A percentile compares a stretch with the other conserved stretches of the same genome.
phyloP scores from a whole-genome alignment of 2,329 filamentous ascomycete species.

The Didymella keratinophila region DNA sequence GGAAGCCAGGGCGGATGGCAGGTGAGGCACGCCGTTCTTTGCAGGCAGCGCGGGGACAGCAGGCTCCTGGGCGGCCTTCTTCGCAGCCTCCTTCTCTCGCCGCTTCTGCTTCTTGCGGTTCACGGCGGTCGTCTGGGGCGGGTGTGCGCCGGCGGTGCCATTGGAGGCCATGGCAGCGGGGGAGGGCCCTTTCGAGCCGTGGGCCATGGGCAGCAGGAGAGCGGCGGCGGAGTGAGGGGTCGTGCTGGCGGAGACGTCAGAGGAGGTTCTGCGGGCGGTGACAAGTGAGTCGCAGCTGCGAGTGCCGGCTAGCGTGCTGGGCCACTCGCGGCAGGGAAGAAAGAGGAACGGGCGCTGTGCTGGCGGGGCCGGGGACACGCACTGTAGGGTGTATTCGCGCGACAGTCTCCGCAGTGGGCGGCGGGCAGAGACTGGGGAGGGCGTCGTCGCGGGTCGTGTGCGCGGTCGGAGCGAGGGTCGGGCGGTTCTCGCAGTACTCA shows the following conservation, averaged over 20 bases:
- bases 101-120: slow-evolving; percentile 97
- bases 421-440: slow-evolving; percentile 17
- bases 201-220: slow-evolving; percentile 17
- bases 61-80: slow-evolving; percentile 54
- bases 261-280: slow-evolving; percentile 11
- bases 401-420: slow-evolving; percentile 10
- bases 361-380: slow-evolving; percentile 30
- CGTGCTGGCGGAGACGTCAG: slow-evolving; percentile 21
- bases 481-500: background rate
- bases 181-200: slow-evolving; percentile 13
- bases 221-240: too few species aligned
- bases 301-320: slow-evolving; percentile 15
- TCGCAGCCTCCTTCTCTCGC: slow-evolving; percentile 81
- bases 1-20: slow-evolving; percentile 19
- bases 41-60: slow-evolving; percentile 25
- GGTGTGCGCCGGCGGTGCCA: slow-evolving; percentile 45
- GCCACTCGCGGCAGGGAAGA: slow-evolving; percentile 24
- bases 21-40: slow-evolving; percentile 7
- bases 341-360: slow-evolving; percentile 15
- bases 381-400: slow-evolving; percentile 15
- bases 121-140: slow-evolving; percentile 59
- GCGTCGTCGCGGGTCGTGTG: slow-evolving; percentile 21
- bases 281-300: slow-evolving; percentile 27
- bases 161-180: slow-evolving; percentile 46
- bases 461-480: slow-evolving; percentile 11